A percentile compares a stretch with the other conserved stretches of the same genome.
phyloP scores from a whole-genome alignment of 768 basidiomycete species.

The Xerocomellus dryophilus region DNA sequence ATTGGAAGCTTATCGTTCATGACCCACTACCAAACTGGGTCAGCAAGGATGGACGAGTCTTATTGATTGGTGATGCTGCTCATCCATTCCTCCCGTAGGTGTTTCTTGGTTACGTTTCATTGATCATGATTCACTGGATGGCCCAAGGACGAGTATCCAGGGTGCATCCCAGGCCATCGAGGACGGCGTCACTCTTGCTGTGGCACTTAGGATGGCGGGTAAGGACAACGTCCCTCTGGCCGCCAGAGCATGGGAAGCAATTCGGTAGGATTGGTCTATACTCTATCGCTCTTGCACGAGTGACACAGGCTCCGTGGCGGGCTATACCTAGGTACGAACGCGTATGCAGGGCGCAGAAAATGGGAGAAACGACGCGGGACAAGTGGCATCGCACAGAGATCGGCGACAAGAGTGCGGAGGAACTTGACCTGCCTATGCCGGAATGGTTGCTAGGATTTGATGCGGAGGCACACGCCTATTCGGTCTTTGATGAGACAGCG shows the following conservation, averaged over 20 bases:
- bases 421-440: constrained; percentile 20
- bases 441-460: constrained; percentile 31
- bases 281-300: neutral
- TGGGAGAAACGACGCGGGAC: constrained; percentile 27
- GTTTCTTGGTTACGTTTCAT: neutral
- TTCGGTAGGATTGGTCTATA: constrained; percentile 2
- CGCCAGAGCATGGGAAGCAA: constrained; percentile 14
- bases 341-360: constrained; percentile 15
- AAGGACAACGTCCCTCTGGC: constrained; percentile 5
- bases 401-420: constrained; percentile 10
- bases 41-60: constrained; percentile 18
- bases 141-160: constrained; percentile 21
- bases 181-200: constrained; percentile 37
- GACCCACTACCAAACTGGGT: constrained; percentile 39
- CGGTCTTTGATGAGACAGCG: constrained; percentile 18
- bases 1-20: constrained; percentile 42
- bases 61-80: constrained; percentile 30
- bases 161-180: constrained; percentile 44
- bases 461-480: constrained; percentile 26
- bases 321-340: constrained; percentile 22
- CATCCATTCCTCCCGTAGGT: constrained; percentile 32
- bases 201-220: constrained; percentile 19
- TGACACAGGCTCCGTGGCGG: neutral
- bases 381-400: constrained; percentile 23
- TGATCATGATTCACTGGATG: neutral